phyloP scores from a whole-genome alignment of 306 rosid species.

The Potentilla sterilis region DNA sequence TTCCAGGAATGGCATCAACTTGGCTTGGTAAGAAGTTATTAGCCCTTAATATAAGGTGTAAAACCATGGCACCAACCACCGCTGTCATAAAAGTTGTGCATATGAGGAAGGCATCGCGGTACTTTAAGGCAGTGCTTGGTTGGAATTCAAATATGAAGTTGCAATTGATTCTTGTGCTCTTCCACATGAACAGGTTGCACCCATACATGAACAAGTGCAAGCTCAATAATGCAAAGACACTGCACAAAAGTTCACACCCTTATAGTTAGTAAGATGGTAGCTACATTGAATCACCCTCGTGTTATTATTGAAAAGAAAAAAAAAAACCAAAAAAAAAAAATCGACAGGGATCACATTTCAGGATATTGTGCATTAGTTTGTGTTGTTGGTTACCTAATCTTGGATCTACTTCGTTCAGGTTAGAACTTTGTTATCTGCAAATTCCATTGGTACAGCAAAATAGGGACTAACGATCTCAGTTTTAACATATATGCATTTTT shows the following conservation, averaged over 20 bases:
- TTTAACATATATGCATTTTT: not conserved
- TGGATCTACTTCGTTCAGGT: not conserved
- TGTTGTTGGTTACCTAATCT: not conserved
- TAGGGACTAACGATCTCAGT: not conserved
- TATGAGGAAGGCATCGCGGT: constrained; percentile 79
- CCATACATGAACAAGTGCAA: constrained; percentile 90
- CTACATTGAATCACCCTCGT: not conserved
- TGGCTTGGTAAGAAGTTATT: constrained; percentile 47
- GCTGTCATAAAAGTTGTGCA: constrained; percentile 86
- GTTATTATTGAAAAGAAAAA: too few relatives aligned
- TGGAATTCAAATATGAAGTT: constrained; percentile 89
- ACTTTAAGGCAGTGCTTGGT: constrained; percentile 67
- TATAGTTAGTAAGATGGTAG: not conserved
- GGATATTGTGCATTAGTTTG: not conserved
- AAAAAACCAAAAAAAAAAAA: not conserved
- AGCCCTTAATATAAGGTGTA: constrained; percentile 72
- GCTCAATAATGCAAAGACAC: constrained; percentile 73
- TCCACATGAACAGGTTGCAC: constrained; percentile 93
- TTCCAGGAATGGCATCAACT: constrained; percentile 80
- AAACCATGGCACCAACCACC: constrained; percentile 82
- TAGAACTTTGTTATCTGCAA: not conserved
- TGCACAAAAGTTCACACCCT: constrained; percentile 38
- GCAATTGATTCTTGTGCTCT: constrained; percentile 68
- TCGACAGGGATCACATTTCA: not conserved
- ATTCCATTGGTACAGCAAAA: not conserved